A percentile compares a stretch with the other conserved stretches of the same genome.
These are phyloP conservation scores for Exophiala sideris DNA, from an alignment of 2,329 filamentous ascomycete genomes.

Conservation along the genomic window DNA sequence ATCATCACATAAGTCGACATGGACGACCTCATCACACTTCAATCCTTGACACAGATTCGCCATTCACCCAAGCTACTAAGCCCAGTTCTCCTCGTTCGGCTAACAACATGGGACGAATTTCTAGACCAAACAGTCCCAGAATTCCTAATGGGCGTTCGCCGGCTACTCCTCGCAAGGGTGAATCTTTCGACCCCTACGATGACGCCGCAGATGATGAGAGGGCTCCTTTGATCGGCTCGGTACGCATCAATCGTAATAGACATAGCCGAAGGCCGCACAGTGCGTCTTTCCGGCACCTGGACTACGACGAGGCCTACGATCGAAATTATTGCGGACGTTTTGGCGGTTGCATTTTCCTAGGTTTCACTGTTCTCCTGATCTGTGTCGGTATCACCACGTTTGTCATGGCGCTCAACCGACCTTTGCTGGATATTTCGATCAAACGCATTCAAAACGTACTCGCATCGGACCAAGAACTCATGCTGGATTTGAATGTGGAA, in stretches of 20 bases:
- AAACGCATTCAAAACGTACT: conserved; percentile 83
- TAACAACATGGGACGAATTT: conserved; percentile 49
- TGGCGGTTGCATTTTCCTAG: conserved; percentile 82
- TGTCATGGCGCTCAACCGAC: conserved; percentile 86
- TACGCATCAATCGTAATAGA: conserved; percentile 61
- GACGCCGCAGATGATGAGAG: conserved; percentile 81
- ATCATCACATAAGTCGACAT: conserved; percentile 78
- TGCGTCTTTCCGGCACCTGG: conserved; percentile 64
- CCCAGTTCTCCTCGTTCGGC: conserved; percentile 59
- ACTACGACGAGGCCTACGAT: conserved; percentile 66
- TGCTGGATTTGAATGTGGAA: conserved; percentile 84
- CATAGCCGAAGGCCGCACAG: conserved; percentile 53
- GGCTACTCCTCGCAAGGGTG: conserved; percentile 54
- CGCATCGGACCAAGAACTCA: conserved; percentile 89
- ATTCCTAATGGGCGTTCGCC: conserved; percentile 48
- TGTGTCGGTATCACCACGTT: conserved; percentile 84
- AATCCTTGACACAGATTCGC: conserved; percentile 72
- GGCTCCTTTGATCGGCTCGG: conserved; percentile 70
- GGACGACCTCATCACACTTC: conserved; percentile 69
- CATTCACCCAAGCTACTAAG: conserved; percentile 66
- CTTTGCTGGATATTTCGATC: conserved; percentile 74
- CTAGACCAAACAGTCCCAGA: conserved; percentile 68
- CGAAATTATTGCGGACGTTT: conserved; percentile 68
- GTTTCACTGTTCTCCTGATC: conserved; percentile 74
- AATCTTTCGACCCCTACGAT: conserved; percentile 77